These are phyloP conservation scores for Exophiala sideris DNA, from an alignment of 2,329 filamentous ascomycete species.

Conservation along the genomic window DNA sequence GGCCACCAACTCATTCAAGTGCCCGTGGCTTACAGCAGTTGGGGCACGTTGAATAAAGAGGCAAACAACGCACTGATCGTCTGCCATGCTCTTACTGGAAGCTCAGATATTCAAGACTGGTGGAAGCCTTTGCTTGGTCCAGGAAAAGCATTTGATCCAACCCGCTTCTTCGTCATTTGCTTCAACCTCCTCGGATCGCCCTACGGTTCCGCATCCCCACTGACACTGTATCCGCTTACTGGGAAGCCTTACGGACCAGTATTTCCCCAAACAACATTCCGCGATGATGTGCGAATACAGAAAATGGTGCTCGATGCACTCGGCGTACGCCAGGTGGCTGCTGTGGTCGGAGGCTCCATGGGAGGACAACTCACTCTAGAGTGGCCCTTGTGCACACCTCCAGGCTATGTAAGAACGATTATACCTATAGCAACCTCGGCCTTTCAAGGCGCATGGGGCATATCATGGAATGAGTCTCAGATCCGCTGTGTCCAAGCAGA, in stretches of 20 bases:
- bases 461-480: constrained; percentile 57
- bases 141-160: constrained; percentile 51
- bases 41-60: constrained; percentile 53
- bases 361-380: constrained; percentile 56
- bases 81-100: constrained; percentile 52
- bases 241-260: constrained; percentile 83
- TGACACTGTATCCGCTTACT: constrained; percentile 54
- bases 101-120: constrained; percentile 54
- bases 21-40: constrained; percentile 61
- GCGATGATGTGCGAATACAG: constrained; percentile 78
- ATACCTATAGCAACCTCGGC: constrained; percentile 56
- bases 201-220: constrained; percentile 52
- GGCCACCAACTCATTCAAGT: constrained; percentile 77
- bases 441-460: constrained; percentile 56
- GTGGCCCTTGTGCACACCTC: constrained; percentile 71
- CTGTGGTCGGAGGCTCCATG: constrained; percentile 56
- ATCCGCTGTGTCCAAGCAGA: constrained; percentile 81
- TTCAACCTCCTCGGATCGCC: constrained; percentile 53
- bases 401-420: constrained; percentile 52
- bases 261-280: constrained; percentile 89
- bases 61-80: constrained; percentile 63
- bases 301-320: constrained; percentile 53
- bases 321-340: constrained; percentile 51
- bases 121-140: constrained; percentile 53
- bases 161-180: constrained; percentile 53